Conservation (phyloP, 1,284 basidiomycete species). For the Ganoderma lingzhi region DNA sequence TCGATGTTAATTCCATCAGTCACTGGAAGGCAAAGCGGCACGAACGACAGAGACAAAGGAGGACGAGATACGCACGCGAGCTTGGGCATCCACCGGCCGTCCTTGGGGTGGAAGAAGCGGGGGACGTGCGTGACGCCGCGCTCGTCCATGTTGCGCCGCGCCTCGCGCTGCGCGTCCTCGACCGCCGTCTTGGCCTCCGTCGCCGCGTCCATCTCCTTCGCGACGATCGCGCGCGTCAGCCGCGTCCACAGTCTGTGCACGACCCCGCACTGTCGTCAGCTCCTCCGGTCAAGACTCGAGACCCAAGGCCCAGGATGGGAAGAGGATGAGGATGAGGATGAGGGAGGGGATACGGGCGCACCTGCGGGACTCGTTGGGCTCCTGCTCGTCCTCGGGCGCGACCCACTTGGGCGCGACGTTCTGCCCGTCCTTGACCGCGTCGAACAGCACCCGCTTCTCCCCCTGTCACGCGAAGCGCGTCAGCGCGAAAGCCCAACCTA, state of each 20-base stretch:
- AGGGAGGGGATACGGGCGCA: constrained; percentile 33
- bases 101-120: constrained; percentile 81
- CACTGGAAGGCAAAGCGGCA: neutral
- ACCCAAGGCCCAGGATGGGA: neutral
- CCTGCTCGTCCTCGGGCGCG: constrained; percentile 87
- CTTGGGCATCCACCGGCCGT: constrained; percentile 85
- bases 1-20: neutral
- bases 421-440: constrained; percentile 79
- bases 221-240: constrained; percentile 88
- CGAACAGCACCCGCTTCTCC: constrained; percentile 83
- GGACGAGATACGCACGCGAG: constrained; percentile 58
- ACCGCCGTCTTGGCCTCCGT: constrained; percentile 91
- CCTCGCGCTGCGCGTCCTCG: constrained; percentile 92
- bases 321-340: constrained; percentile 28
- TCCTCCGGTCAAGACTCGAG: neutral
- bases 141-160: constrained; percentile 82
- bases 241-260: constrained; percentile 71
- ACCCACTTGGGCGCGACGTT: constrained; percentile 86
- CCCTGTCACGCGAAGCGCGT: constrained; percentile 55
- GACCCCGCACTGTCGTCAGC: neutral
- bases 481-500: neutral
- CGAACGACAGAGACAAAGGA: neutral
- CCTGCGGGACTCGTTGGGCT: constrained; percentile 90
- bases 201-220: constrained; percentile 93
- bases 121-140: constrained; percentile 71